phyloP scores from a whole-genome alignment of 345 rosid genomes.

The Euclidium syriacum region DNA sequence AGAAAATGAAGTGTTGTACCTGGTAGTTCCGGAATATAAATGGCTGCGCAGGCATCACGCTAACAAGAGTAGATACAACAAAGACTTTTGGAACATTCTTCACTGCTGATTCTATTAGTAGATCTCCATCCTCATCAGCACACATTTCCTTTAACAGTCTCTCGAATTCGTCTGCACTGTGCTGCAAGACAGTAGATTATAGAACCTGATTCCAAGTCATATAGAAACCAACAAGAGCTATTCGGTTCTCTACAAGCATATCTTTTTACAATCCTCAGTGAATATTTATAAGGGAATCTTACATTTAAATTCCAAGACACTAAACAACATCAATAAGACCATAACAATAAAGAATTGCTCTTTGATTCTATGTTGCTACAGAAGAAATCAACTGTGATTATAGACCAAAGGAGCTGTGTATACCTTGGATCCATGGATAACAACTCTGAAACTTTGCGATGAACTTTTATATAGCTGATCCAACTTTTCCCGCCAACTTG shows the following conservation, averaged over 20 bases:
- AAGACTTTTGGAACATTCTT: slow-evolving; percentile 91
- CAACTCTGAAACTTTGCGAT: slow-evolving; percentile 98
- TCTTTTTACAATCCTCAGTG: neutral
- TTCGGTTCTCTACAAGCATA: neutral
- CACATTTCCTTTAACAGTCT: slow-evolving; percentile 96
- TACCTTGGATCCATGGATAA: slow-evolving; percentile 99
- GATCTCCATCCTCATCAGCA: slow-evolving; percentile 91
- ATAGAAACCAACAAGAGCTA: neutral
- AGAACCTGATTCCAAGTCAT: slow-evolving; percentile 23
- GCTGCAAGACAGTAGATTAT: slow-evolving; percentile 65
- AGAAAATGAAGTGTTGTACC: slow-evolving; percentile 36
- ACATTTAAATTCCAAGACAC: neutral
- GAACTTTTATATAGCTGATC: slow-evolving; percentile 98
- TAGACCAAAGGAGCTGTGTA: slow-evolving; percentile 11
- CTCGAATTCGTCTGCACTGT: slow-evolving; percentile 97
- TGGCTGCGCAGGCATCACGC: slow-evolving; percentile 93
- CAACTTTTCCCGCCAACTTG: slow-evolving; percentile 97
- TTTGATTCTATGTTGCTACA: neutral
- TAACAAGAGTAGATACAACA: slow-evolving; percentile 90
- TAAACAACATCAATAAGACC: neutral
- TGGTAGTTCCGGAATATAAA: slow-evolving; percentile 95
- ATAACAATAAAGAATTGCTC: neutral
- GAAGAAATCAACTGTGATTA: neutral
- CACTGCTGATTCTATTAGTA: slow-evolving; percentile 90
- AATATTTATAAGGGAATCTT: neutral